These are phyloP conservation scores for Pestalotiopsis fici DNA, from an alignment of 2,329 filamentous ascomycete genomes.

Conservation along the genomic window DNA sequence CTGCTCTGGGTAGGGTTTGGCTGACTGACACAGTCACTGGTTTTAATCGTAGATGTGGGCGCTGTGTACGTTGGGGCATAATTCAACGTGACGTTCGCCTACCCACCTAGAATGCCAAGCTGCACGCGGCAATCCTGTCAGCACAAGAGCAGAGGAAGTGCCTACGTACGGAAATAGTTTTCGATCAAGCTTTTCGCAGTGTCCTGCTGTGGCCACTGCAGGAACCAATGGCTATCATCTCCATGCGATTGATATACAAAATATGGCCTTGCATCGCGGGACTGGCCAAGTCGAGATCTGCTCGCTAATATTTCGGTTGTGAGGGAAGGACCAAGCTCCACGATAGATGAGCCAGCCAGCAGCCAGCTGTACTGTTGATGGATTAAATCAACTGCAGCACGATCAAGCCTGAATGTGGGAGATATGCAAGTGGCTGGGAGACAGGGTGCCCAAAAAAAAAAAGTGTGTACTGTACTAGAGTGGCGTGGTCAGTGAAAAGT, in stretches of 20 bases:
- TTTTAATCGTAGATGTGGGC: background rate
- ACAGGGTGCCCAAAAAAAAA: constrained; percentile 2
- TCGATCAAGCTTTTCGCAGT: background rate
- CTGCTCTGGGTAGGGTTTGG: background rate
- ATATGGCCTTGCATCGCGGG: background rate
- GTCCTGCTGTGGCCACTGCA: background rate
- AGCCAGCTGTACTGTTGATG: background rate
- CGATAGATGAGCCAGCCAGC: no score
- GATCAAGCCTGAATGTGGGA: background rate
- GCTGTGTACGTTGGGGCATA: background rate
- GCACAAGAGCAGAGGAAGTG: background rate
- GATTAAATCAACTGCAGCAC: background rate
- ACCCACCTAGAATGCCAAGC: background rate
- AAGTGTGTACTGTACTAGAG: background rate
- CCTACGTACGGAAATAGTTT: background rate
- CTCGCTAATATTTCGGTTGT: no score
- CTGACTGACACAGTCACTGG: background rate
- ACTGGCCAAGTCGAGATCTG: no score
- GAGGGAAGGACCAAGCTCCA: no score
- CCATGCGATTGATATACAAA: background rate
- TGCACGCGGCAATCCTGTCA: constrained; percentile 6
- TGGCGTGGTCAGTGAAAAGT: background rate
- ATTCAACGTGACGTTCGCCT: background rate
- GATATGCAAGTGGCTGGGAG: background rate
- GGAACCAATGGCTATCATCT: background rate